Evolutionary conservation across 768 basidiomycete genomes (phyloP).

Genomic region (Psilocybe cyanescens): DNA sequence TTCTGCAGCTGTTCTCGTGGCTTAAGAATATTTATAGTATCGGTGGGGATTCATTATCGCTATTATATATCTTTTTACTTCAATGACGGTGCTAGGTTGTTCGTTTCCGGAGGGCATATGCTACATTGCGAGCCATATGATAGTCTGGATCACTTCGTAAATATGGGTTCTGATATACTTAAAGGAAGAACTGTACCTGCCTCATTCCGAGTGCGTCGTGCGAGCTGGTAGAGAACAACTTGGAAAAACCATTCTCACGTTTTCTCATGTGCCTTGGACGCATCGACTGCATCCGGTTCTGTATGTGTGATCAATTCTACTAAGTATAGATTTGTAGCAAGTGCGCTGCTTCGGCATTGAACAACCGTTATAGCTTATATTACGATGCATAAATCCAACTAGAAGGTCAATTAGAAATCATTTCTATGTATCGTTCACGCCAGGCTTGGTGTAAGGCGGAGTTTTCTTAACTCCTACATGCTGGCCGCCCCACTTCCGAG

Average conservation of each 20-base stretch:
- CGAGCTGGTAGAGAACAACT: not conserved
- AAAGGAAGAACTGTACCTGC: not conserved
- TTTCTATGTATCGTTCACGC: not conserved
- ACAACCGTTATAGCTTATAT: not conserved
- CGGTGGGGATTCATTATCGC: not conserved
- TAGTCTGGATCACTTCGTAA: not conserved
- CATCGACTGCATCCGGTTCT: not conserved
- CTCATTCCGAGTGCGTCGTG: conserved; percentile 2
- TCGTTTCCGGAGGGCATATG: not conserved
- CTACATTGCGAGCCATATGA: not conserved
- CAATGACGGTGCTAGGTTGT: not conserved
- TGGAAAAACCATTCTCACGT: not conserved
- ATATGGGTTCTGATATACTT: not conserved
- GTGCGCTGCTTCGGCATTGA: not conserved
- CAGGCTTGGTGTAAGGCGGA: not conserved
- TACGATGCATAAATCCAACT: not conserved
- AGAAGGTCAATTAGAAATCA: not conserved
- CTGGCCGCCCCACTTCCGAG: not conserved
- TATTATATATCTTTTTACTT: not conserved
- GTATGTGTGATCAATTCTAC: not conserved
- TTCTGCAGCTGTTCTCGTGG: not conserved
- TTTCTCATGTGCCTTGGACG: not conserved
- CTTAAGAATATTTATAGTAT: not conserved
- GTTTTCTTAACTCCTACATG: not conserved
- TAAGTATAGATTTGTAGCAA: not conserved